phyloP scores from a whole-genome alignment of 768 basidiomycete genomes.

The Amanita brunnescens region DNA sequence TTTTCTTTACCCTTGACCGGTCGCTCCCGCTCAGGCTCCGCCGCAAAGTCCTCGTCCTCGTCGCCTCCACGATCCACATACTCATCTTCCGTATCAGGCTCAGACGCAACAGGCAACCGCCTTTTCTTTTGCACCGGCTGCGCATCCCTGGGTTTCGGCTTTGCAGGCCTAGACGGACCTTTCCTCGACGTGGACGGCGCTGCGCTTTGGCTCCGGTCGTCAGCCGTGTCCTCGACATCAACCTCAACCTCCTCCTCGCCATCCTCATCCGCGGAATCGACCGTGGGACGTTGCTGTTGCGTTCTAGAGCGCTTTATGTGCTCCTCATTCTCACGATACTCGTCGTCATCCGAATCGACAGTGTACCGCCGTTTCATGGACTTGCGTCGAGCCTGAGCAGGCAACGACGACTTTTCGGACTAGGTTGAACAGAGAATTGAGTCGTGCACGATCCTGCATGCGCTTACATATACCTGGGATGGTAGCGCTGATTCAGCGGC shows the following conservation, averaged over 20 bases:
- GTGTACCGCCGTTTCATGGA: slow-evolving; percentile 19
- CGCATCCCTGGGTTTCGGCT: background rate
- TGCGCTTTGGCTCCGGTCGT: slow-evolving; percentile 7
- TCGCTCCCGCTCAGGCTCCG: slow-evolving; percentile 14
- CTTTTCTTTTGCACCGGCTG: slow-evolving; percentile 1
- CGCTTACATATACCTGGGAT: slow-evolving; percentile 14
- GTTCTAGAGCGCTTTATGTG: background rate
- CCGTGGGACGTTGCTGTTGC: background rate
- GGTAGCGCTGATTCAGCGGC: slow-evolving; percentile 4
- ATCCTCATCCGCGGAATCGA: slow-evolving; percentile 7
- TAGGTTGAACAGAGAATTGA: background rate
- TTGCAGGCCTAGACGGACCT: background rate
- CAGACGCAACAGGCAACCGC: slow-evolving; percentile 10
- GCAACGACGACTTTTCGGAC: slow-evolving; percentile 7
- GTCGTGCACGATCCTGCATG: background rate
- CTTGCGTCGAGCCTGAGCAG: slow-evolving; percentile 12
- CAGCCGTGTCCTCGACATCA: slow-evolving; percentile 11
- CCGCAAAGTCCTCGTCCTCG: slow-evolving; percentile 12
- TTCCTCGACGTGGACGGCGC: background rate
- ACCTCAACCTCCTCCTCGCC: slow-evolving; percentile 11
- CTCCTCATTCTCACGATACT: slow-evolving; percentile 11
- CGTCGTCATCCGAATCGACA: slow-evolving; percentile 22
- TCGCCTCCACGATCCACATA: slow-evolving; percentile 10
- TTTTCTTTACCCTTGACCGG: slow-evolving; percentile 24
- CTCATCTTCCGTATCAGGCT: slow-evolving; percentile 16